phyloP scores from a whole-genome alignment of 2,329 filamentous ascomycete species.

The Cryoendolithus antarcticus region DNA sequence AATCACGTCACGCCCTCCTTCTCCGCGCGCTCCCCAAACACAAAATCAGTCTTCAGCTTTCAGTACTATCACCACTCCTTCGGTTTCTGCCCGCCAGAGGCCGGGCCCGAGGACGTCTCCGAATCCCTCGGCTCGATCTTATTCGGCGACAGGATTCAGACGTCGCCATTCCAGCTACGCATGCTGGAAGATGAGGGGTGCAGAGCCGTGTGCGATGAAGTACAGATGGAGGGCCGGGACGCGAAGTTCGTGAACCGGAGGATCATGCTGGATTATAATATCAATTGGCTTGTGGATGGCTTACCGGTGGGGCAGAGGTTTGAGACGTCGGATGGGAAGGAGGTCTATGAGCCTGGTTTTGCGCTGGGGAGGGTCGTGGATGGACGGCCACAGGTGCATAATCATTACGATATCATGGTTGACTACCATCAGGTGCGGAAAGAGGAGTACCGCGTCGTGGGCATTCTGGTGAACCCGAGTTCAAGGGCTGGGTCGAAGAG shows the following conservation, averaged over 20 bases:
- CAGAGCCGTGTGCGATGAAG: conserved; percentile 60
- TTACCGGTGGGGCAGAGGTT: conserved; percentile 78
- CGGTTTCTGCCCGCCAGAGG: conserved; percentile 73
- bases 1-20: conserved; percentile 84
- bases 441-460: conserved; percentile 74
- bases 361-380: conserved; percentile 49
- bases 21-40: conserved; percentile 60
- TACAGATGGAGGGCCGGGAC: conserved; percentile 52
- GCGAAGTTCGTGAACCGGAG: conserved; percentile 70
- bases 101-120: conserved; percentile 64
- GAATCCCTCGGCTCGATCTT: conserved; percentile 92
- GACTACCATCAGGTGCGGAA: conserved; percentile 76
- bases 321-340: conserved; percentile 62
- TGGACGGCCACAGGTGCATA: conserved; percentile 58
- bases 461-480: conserved; percentile 73
- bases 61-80: conserved; percentile 89
- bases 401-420: conserved; percentile 88
- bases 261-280: conserved; percentile 74
- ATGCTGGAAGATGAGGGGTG: conserved; percentile 85
- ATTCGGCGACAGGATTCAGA: conserved; percentile 93
- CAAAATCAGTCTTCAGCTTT: conserved; percentile 88
- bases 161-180: conserved; percentile 80
- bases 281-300: conserved; percentile 94
- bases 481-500: conserved; percentile 50
- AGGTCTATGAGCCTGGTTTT: conserved; percentile 89